Base-by-base conservation (phyloP, 306 rosid species). In the Inga laurina region DNA sequence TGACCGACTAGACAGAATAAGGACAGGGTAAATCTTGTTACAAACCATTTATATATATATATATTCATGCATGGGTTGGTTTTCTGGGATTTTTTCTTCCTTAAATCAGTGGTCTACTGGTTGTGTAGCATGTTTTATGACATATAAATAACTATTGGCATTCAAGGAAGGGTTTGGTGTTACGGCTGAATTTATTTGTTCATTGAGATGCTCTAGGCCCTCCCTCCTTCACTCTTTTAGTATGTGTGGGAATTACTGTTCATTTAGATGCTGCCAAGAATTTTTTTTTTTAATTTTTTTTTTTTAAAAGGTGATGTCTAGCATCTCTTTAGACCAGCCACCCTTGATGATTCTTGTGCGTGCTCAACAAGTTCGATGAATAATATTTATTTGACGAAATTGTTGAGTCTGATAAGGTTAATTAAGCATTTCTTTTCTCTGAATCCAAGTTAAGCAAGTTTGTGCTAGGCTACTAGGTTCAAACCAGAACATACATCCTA, bases 1-100 rank as follows among this genome's bases (percentile, higher is more conserved):
- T 48, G 97, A 93, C 81, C 91, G 93, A 44, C 64, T 93, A 82
- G 97, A 93, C 84, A 91, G 95, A 91, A 76, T 93, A 90, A 88
- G 91, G 84, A 85, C 83, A 32, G 91, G 93, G 79, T 92, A 76
- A 87, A 44, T 82, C 72, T 78, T 88, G 76, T 78, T 67, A 66
- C 81, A 82, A 80, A 54, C 48, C 43, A 39, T 39, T 5, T 39
- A 39, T 37, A 37, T 35, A 48, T 13, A 48, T 13, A 72, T 72
- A 84, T 61, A 83, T 85, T 85, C 86, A 79, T 86, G 81, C 79
- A 46, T 10, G 80, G 88, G 81, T 85, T 80, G 80, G 86, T 57
- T 82, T 85, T 86, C 82, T 84, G 87, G 83, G 84, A 41, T 80
- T 74, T 19, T 76, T 45, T 30, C n/a, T 57, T 44, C 77, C 74